phyloP scores from a whole-genome alignment of 805 yeast genomes.

The Metschnikowia drakensbergensis region DNA sequence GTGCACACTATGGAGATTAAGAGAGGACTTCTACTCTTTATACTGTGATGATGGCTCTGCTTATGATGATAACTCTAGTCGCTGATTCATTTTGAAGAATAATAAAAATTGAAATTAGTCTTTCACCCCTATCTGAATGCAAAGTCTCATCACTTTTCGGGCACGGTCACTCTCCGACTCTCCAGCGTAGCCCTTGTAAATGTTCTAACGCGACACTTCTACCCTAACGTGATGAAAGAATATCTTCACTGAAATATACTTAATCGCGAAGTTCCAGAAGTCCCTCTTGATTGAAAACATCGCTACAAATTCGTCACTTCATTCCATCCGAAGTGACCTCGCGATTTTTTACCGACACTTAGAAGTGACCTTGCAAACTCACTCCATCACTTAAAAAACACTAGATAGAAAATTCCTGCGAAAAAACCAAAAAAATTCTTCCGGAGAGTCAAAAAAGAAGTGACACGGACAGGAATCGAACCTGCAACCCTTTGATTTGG shows the following conservation, averaged over 20 bases:
- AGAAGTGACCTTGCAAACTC: no score
- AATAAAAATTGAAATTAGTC: constrained; percentile 19
- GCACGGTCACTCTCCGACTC: neutral
- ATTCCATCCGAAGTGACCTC: no score
- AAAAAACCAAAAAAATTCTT: neutral
- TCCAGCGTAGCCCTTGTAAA: neutral
- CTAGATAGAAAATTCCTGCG: neutral
- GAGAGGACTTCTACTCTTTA: constrained; percentile 17
- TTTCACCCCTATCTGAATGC: constrained; percentile 26
- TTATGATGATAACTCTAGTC: constrained; percentile 17
- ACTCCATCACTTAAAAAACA: no score
- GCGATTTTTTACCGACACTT: no score
- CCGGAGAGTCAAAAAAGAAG: constrained; percentile 2
- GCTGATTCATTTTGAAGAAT: constrained; percentile 19
- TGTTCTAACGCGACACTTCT: neutral
- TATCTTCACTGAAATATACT: neutral
- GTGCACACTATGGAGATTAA: constrained; percentile 9
- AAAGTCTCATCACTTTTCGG: constrained; percentile 6
- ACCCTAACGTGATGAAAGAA: no score
- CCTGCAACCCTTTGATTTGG: constrained; percentile 25
- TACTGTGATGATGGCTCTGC: constrained; percentile 13
- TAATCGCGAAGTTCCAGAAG: no score
- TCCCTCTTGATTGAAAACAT: no score
- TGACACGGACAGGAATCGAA: constrained; percentile 26
- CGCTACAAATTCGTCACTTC: neutral